phyloP scores from a whole-genome alignment of 1,284 basidiomycete genomes.

The Leccinum griseonigrum region DNA sequence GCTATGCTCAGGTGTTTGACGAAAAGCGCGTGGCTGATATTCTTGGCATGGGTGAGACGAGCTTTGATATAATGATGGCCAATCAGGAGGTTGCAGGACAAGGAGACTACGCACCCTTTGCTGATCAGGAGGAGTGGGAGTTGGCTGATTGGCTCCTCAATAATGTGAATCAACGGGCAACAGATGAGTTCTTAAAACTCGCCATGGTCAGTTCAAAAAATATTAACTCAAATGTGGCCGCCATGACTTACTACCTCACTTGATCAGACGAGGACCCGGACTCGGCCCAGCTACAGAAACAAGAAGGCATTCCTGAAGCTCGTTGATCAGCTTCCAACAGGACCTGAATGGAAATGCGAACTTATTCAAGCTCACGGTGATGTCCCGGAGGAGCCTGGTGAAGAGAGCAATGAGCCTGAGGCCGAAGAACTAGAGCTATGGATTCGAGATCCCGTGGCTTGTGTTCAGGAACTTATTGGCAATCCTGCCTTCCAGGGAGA shows the following conservation, averaged over 20 bases:
- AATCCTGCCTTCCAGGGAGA: slow-evolving; percentile 28
- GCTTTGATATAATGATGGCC: background rate
- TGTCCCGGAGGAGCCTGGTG: background rate
- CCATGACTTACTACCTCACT: background rate
- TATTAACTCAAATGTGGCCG: background rate
- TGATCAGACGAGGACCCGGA: background rate
- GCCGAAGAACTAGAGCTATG: slow-evolving; percentile 26
- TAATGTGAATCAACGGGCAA: slow-evolving; percentile 3
- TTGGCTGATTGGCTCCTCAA: slow-evolving; percentile 10
- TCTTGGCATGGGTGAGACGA: background rate
- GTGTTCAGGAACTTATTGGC: slow-evolving; percentile 32
- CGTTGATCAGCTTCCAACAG: background rate
- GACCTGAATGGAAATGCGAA: background rate
- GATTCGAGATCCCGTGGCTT: slow-evolving; percentile 32
- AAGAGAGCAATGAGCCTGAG: background rate
- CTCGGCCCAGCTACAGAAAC: background rate
- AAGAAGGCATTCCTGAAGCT: background rate
- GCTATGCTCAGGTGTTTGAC: background rate
- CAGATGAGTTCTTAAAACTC: background rate
- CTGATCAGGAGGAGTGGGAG: slow-evolving; percentile 8
- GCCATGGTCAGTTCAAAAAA: background rate
- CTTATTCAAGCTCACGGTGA: background rate
- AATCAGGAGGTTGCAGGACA: background rate
- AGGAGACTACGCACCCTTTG: slow-evolving; percentile 1
- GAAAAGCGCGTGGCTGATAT: background rate